These are phyloP conservation scores for Coniochaeta sp. DNA, from an alignment of 2,329 filamentous ascomycete genomes.

Conservation along the genomic window DNA sequence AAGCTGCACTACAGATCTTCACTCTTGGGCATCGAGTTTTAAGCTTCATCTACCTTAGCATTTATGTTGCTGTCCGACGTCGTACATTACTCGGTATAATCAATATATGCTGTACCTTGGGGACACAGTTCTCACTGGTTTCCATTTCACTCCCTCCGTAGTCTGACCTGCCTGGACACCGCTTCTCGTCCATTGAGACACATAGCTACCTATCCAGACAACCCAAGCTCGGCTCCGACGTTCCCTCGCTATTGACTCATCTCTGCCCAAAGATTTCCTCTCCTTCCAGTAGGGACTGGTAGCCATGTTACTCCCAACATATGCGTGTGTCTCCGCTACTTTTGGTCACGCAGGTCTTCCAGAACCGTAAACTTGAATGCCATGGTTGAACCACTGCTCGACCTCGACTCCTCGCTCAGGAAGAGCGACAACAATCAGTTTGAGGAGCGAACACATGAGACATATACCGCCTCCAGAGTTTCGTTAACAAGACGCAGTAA, in stretches of 20 bases:
- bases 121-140: background rate
- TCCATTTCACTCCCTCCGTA: background rate
- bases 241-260: background rate
- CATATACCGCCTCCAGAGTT: background rate
- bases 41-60: background rate
- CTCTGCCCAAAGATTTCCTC: background rate
- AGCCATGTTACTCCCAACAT: background rate
- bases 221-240: background rate
- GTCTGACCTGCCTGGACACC: background rate
- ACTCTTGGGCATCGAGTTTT: background rate
- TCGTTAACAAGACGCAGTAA: background rate
- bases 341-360: background rate
- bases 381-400: background rate
- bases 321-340: background rate
- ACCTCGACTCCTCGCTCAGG: background rate
- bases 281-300: background rate
- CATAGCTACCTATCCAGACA: background rate
- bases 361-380: background rate
- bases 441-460: background rate
- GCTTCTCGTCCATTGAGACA: background rate
- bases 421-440: background rate
- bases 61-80: background rate
- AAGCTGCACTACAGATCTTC: background rate
- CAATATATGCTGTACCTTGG: too few relatives aligned
- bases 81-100: too few relatives aligned